Evolutionary conservation across 2,329 filamentous ascomycete species (phyloP), one percentile per base, ranked within the genome.

Genomic region (Xylariaceae sp.): DNA sequence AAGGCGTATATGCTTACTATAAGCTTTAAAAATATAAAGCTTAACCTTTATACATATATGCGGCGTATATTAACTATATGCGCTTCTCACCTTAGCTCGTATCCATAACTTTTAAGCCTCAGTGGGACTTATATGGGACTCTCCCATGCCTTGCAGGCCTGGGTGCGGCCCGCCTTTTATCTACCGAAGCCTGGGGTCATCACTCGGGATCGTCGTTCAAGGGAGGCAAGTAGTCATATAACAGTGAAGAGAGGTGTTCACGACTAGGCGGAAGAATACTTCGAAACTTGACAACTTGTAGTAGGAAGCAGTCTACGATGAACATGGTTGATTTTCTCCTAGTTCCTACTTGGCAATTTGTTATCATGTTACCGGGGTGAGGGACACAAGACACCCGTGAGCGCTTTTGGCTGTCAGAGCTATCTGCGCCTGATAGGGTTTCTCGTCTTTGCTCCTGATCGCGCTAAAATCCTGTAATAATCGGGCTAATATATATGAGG

Each of bases 321-420:
- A 39, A 39, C 27, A 42, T 50, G 41, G 35, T 22, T 39, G 44
- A 22, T 12, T 45, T 39, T 45, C 10, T 35, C 32, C 32, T 35
- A 27, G 22, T 39, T 38, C 41, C 48, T 47, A 45, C 42, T 48
- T 36, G 31, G 49, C 39, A 48, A 48, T 48, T 45, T 49, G 45
- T 35, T 10, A 14, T 50, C 45, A 9, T 42, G 46, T 38, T 32
- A 48, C 48, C 39, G 44, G 53, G 43, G 47, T 53, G 47, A 58
- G 55, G 35, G 53, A 58, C 39, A 56, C 38, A 18, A 54, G 47
- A 53, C 55, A 58, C 45, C 53, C 53, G 45, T 58, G 51, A 49
- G 55, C 53, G 47, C 51, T 58, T 53, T 57, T 55, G 48, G 55
- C 51, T 39, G 53, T 58, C 33, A 58, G 51, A 54, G 55, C 53